Base-by-base conservation (phyloP, 78 protist genomes). In the Bigelowiella natans region DNA sequence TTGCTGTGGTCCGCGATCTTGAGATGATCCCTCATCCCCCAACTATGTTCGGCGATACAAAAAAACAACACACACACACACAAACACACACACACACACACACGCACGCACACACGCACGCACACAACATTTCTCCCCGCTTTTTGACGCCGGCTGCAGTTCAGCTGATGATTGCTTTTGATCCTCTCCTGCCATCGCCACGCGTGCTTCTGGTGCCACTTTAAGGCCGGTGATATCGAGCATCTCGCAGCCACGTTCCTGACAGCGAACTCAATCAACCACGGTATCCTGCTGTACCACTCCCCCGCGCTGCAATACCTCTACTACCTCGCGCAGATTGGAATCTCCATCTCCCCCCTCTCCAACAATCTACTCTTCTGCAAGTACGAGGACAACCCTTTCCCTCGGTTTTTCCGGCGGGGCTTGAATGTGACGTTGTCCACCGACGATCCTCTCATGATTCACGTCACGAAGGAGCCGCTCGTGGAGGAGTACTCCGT, bases 401-500 rank as follows among this genome's bases (percentile, higher is more conserved):
- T 98, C 92, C 97, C 93, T n/a, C 7, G 26, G 11, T 92, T 86
- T 11, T 89, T 89, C 40, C 82, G n/a, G 2, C 82, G 91, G 7
- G 85, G 91, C 31, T 90, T 97, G 30, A 96, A 97, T 90, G 97
- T 98, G n/a, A 86, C 96, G 0, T 93, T 98, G 38, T 93, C 97
- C 1, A 97, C 99, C 0, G 99, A 98, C 86, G 99, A 97, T 92
- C 99, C 99, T 51, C 94, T 97, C 89, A 85, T 90, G 90, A 63
- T 97, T 94, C 99, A 98, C 93, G 83, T 94, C 85, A 96, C 99
- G 0, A 94, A 93, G 40, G 98, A 97, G 92, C 99, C 99, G 2
- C 94, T 98, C n/a, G 92, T 98, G 83, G 99, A 97, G 90, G 99
- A 97, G 95, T 97, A 96, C 92, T 63, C 93, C 86, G 92, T 97